Conservation (phyloP, 306 rosid species). For the Malus sieversii region DNA sequence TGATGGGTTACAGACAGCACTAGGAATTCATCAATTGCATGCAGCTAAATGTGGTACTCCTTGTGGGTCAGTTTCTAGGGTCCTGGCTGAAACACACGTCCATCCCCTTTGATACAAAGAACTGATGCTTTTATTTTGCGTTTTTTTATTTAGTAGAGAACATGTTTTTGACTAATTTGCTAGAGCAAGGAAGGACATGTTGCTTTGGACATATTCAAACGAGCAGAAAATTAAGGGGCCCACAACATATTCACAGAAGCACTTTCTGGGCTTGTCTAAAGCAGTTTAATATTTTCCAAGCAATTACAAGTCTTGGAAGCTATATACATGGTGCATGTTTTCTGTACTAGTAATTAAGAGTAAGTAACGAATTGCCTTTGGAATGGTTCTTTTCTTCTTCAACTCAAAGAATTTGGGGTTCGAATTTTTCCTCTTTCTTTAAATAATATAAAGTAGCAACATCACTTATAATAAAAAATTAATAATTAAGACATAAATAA, state of each 20-base stretch:
- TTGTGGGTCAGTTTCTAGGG: conserved; percentile 30
- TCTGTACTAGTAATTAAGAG: too few species aligned
- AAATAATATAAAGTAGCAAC: too few species aligned
- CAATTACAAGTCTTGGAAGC: not conserved
- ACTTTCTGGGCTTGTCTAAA: not conserved
- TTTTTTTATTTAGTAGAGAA: not conserved
- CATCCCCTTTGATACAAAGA: conserved; percentile 11
- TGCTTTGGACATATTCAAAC: not conserved
- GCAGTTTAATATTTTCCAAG: not conserved
- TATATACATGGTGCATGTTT: too few species aligned
- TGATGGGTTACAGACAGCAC: conserved; percentile 26
- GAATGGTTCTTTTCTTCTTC: too few species aligned
- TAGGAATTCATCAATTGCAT: not conserved
- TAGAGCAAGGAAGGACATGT: not conserved
- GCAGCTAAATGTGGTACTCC: not conserved
- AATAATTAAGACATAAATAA: too few species aligned
- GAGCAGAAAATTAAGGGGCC: not conserved
- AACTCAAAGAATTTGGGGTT: too few species aligned
- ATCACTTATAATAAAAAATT: too few species aligned
- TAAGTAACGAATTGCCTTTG: too few species aligned
- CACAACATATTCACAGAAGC: not conserved
- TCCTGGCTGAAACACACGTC: conserved; percentile 27
- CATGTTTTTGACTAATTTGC: not conserved
- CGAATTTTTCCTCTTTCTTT: too few species aligned
- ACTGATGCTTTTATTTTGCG: conserved; percentile 18